These are phyloP conservation scores for Stramenopiles sp. DNA, from an alignment of 352 stramenopile species.

Conservation along the genomic window DNA sequence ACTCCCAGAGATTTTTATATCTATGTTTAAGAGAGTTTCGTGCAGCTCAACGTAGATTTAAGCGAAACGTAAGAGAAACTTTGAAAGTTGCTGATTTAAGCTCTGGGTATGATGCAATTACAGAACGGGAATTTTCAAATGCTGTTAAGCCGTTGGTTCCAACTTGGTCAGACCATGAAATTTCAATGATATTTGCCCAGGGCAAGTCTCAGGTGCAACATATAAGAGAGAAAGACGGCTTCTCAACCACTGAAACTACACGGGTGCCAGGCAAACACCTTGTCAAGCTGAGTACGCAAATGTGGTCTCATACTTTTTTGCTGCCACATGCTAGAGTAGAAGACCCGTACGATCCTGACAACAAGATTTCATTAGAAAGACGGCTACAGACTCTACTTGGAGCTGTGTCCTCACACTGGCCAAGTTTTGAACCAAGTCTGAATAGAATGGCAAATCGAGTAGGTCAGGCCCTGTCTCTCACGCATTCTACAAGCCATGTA, in stretches of 20 bases:
- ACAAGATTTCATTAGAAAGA: background rate
- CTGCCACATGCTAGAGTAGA: background rate
- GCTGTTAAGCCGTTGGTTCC: background rate
- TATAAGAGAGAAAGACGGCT: background rate
- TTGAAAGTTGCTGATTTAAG: background rate
- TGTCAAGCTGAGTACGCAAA: background rate
- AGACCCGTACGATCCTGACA: background rate
- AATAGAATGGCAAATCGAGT: background rate
- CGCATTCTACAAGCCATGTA: background rate
- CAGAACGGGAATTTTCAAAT: background rate
- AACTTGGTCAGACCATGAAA: background rate
- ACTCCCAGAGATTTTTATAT: background rate
- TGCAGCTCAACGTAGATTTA: background rate
- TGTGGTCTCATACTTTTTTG: background rate
- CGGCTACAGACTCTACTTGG: background rate
- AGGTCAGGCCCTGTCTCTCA: background rate
- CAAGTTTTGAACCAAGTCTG: background rate
- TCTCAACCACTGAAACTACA: background rate
- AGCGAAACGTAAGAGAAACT: background rate
- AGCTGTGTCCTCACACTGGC: background rate
- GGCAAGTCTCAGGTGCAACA: background rate
- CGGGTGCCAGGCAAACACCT: background rate
- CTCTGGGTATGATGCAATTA: background rate
- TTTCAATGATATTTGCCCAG: background rate
- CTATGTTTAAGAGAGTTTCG: background rate